A percentile compares a stretch with the other conserved stretches of the same genome.
Evolutionary conservation across 768 basidiomycete species (phyloP).

Genomic region (Strobilomyces dryophilus): DNA sequence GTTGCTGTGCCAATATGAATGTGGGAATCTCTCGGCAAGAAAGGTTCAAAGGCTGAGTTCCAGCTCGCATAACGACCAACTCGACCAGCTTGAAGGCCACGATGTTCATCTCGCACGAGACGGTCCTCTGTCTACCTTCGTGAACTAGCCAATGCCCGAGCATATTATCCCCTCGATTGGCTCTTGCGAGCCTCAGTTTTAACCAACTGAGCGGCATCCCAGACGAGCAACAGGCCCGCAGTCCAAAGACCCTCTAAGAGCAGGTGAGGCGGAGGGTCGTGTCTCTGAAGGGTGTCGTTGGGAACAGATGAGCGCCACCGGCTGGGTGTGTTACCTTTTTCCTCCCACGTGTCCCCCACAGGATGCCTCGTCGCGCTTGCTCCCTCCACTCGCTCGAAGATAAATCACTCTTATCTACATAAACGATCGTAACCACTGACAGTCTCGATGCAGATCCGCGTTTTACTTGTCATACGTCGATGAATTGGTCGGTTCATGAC

Average conservation of each 20-base stretch:
- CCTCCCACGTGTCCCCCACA: conserved; percentile 6
- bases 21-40: neutral
- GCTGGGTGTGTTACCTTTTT: conserved; percentile 3
- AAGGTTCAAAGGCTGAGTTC: neutral
- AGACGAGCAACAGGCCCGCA: conserved; percentile 45
- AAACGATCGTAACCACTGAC: neutral
- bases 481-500: too few relatives aligned
- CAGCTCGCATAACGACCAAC: neutral
- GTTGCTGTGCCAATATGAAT: neutral
- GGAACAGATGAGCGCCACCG: conserved; percentile 40
- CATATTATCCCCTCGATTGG: conserved; percentile 55
- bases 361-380: conserved; percentile 12
- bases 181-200: conserved; percentile 56
- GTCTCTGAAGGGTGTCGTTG: conserved; percentile 51
- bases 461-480: too few relatives aligned
- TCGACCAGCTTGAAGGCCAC: conserved; percentile 51
- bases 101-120: conserved; percentile 59
- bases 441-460: neutral
- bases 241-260: conserved; percentile 39
- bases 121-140: conserved; percentile 31
- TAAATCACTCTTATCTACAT: neutral
- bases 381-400: neutral
- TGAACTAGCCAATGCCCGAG: conserved; percentile 83
- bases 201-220: conserved; percentile 58
- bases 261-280: conserved; percentile 11